phyloP scores from a whole-genome alignment of 164 flowering plant genomes.

The Sextonia rubra region DNA sequence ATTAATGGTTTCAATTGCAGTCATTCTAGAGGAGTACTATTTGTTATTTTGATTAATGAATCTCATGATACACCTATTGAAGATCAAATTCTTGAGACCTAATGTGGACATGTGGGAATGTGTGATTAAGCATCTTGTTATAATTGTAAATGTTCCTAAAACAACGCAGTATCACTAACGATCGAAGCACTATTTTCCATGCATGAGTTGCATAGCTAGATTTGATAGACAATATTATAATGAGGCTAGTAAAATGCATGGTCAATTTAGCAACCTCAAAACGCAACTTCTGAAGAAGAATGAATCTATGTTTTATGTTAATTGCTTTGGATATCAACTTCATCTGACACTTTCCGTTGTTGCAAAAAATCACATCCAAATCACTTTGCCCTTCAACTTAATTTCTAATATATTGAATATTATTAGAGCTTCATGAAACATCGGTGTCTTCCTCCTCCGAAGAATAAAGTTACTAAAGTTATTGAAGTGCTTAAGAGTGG shows the following conservation, averaged over 20 bases:
- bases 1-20: no score
- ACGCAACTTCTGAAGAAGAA: neutral
- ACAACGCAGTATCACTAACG: neutral
- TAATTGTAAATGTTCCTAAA: neutral
- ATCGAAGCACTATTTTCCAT: neutral
- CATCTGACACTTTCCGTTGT: neutral
- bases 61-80: neutral
- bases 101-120: neutral
- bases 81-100: neutral
- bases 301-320: neutral
- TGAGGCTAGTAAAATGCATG: neutral
- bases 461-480: no score
- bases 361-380: neutral
- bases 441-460: no score
- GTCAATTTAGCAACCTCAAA: neutral
- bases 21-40: neutral
- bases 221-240: neutral
- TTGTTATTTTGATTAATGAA: neutral
- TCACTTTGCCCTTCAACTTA: neutral
- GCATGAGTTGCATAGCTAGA: neutral
- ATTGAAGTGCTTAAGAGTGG: no score
- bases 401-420: no score
- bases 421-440: no score
- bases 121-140: neutral
- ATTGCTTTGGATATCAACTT: neutral